These are phyloP conservation scores for Epichloe uncinata DNA, from an alignment of 2,329 filamentous ascomycete species.

Conservation along the genomic window DNA sequence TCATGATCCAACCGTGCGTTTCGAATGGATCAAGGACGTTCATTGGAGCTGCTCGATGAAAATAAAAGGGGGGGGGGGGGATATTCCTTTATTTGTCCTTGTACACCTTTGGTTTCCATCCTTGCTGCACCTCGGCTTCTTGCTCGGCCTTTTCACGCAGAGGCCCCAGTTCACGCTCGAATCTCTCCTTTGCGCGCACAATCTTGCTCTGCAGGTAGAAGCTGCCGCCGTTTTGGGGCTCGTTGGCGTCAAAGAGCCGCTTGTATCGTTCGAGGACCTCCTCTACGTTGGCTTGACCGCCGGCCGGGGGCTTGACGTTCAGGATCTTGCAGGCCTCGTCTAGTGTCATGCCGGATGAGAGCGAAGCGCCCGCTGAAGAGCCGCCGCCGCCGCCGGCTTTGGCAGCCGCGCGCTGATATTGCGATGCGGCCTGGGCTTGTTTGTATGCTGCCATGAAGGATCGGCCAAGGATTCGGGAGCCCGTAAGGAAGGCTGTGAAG, in stretches of 20 bases:
- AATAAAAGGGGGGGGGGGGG: too few species aligned
- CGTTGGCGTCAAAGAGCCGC: constrained; percentile 84
- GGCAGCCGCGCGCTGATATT: constrained; percentile 62
- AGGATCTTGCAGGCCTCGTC: constrained; percentile 96
- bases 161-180: constrained; percentile 74
- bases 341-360: constrained; percentile 67
- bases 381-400: constrained; percentile 46
- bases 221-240: constrained; percentile 88
- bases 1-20: too few species aligned
- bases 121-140: constrained; percentile 69
- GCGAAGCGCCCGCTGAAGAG: constrained; percentile 35
- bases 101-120: constrained; percentile 92
- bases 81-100: constrained; percentile 53
- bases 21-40: neutral
- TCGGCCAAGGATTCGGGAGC: constrained; percentile 80
- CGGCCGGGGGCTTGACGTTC: constrained; percentile 79
- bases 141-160: constrained; percentile 55
- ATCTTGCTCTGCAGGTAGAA: constrained; percentile 99
- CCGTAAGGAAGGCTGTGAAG: constrained; percentile 84
- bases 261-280: constrained; percentile 81
- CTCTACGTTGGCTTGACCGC: constrained; percentile 64
- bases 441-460: constrained; percentile 91
- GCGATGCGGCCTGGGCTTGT: constrained; percentile 77
- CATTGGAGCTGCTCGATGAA: neutral
- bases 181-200: constrained; percentile 74